phyloP scores from a whole-genome alignment of 257 asterid genomes.

The Nicotiana otophora region DNA sequence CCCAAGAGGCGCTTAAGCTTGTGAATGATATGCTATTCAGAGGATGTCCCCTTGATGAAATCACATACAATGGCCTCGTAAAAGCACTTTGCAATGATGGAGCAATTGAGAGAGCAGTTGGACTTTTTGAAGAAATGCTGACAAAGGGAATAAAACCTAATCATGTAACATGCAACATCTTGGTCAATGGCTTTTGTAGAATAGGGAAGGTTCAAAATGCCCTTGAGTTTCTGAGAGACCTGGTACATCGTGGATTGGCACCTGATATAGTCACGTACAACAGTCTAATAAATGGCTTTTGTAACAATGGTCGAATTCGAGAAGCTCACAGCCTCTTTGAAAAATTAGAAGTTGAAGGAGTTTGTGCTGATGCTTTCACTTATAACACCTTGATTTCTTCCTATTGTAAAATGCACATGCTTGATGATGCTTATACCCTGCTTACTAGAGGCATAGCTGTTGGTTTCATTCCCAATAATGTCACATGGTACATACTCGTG shows the following conservation, averaged over 20 bases:
- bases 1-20: conserved; percentile 59
- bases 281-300: conserved; percentile 65
- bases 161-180: conserved; percentile 52
- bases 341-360: conserved; percentile 48
- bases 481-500: conserved; percentile 69
- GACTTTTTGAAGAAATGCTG: conserved; percentile 70
- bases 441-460: conserved; percentile 43
- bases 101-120: conserved; percentile 61
- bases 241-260: conserved; percentile 59
- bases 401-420: conserved; percentile 52
- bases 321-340: conserved; percentile 62
- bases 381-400: conserved; percentile 64
- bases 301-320: conserved; percentile 47
- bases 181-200: conserved; percentile 31
- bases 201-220: conserved; percentile 44
- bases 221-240: conserved; percentile 55
- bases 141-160: conserved; percentile 46
- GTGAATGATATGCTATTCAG: conserved; percentile 78
- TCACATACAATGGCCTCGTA: conserved; percentile 73
- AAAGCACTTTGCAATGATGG: conserved; percentile 72
- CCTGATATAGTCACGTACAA: conserved; percentile 82
- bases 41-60: conserved; percentile 56
- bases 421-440: conserved; percentile 54
- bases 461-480: conserved; percentile 62
- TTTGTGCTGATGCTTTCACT: conserved; percentile 57